Evolutionary conservation across 2,329 filamentous ascomycete species (phyloP), one percentile per base, ranked within the genome.

Genomic region (Calonectria pteridis): DNA sequence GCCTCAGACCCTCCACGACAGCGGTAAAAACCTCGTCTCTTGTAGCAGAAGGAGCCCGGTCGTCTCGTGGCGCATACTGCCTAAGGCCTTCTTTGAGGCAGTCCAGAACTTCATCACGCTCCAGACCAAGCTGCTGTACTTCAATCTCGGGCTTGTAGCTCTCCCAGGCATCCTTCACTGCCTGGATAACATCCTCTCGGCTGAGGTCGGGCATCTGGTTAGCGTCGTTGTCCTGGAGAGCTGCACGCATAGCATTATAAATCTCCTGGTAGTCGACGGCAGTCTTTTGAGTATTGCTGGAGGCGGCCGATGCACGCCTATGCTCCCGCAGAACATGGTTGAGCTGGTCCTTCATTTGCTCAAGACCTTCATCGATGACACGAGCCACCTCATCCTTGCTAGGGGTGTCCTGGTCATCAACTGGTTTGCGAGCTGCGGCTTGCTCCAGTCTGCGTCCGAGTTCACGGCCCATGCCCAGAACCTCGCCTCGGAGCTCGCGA

Each of bases 131-230:
- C 79, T 98, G 95, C 79, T 98, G 94, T 6, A 98, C 89, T 78
- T 98, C 93, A 65, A 98, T 95, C 79, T 98, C 95, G 1, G 96
- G 96, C 84, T 98, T 98, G 85, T 98, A 98, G 68, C 93, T 94
- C 82, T 98, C 96, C 92, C 95, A 98, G 1, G 96, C 96, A 78
- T 98, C 95, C 78, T 93, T 93, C 18, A 98, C 94, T 4, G 96
- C 95, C 33, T 94, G 90, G 2, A 98, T 90, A 43, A 98, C 94
- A 72, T 97, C 95, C 63, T 98, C 95, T 77, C 94, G 91, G 78
- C 92, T 93, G 59, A 95, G 85, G 66, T 85, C 84, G 3, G 82
- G 85, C 66, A 87, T 78, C 5, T 84, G 75, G n/a, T 75, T 79
- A 3, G 87, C 86, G 70, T 91, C 88, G 6, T 91, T 88, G 77